phyloP scores from a whole-genome alignment of 306 rosid genomes.

The Echinosophora koreensis region DNA sequence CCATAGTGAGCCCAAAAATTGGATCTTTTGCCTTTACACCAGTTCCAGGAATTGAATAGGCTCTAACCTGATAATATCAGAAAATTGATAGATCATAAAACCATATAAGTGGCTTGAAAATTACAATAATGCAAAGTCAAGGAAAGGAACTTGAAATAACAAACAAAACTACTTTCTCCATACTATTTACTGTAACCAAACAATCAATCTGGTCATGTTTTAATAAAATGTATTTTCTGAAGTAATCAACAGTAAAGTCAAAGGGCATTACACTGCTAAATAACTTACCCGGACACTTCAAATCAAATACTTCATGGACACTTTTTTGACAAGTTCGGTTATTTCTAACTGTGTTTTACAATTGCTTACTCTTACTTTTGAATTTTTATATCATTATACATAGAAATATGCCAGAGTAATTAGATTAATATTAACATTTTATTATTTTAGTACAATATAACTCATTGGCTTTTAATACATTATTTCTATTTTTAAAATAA shows the following conservation, averaged over 20 bases:
- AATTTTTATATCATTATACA: no score
- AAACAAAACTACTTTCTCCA: neutral
- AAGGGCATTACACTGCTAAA: neutral
- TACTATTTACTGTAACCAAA: neutral
- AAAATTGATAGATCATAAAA: conserved; percentile 9
- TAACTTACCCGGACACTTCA: no score
- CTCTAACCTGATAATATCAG: conserved; percentile 65
- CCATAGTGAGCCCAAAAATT: conserved; percentile 85
- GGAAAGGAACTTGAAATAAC: conserved; percentile 24
- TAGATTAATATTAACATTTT: no score
- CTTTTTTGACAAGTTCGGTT: no score
- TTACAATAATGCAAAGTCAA: neutral
- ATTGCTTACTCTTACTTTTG: no score
- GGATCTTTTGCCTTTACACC: conserved; percentile 93
- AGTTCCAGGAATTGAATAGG: conserved; percentile 63
- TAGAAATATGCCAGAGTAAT: no score
- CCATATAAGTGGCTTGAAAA: conserved; percentile 31
- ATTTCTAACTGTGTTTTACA: no score
- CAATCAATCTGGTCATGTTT: conserved; percentile 15
- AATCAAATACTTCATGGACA: no score
- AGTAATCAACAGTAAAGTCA: conserved; percentile 3
- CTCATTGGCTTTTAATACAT: no score
- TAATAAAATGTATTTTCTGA: neutral
- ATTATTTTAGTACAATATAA: no score
- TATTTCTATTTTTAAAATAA: no score